Base-by-base conservation (phyloP, 495 filamentous ascomycete genomes). In the Apiosordaria backusii region DNA sequence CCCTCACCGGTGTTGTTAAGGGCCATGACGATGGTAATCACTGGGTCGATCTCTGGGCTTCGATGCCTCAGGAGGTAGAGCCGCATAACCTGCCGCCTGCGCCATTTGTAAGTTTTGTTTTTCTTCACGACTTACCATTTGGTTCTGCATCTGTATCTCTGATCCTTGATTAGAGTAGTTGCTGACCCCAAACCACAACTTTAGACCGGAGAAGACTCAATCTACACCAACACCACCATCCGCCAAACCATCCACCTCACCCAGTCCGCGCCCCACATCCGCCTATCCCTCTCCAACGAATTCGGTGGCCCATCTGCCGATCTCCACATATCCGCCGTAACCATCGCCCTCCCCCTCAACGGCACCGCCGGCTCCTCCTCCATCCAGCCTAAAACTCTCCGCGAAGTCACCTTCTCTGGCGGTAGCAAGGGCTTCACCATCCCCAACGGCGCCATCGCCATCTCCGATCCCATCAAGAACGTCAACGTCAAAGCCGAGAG, bases 171-270 rank as follows among this genome's bases (percentile, higher is more conserved):
- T 50, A 7, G 7, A 50, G 16, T 6, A 50, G 7, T 50, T 50
- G 52, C 52, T 19, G 52, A 21, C n/a, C 6, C 40, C 22, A 21
- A 22, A 10, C 4, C n/a, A 5, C 52, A 5, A 4, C 5, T n/a
- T 6, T 55, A 78, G 76, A 77, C 72, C 65, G 63, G 66, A 29
- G 65, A 65, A 16, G 55, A 67, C 53, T 59, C 65, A 7, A 72
- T 75, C 21, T 76, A 77, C 66, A 45, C 69, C 23, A 84, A 87
- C 65, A 76, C 84, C 2, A 88, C 88, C 0, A 74, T 89, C 67
- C 85, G 88, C 13, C 86, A 88, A 73, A 90, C 87, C 0, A 60
- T 89, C n/a, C 82, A 83, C 58, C 23, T 86, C 13, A 81, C 84
- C 1, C 73, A 86, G 10, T 76, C 75, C 10, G 75, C 80, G 2